These are phyloP conservation scores for Pythium biforme DNA, from an alignment of 352 stramenopile genomes.

Conservation along the genomic window DNA sequence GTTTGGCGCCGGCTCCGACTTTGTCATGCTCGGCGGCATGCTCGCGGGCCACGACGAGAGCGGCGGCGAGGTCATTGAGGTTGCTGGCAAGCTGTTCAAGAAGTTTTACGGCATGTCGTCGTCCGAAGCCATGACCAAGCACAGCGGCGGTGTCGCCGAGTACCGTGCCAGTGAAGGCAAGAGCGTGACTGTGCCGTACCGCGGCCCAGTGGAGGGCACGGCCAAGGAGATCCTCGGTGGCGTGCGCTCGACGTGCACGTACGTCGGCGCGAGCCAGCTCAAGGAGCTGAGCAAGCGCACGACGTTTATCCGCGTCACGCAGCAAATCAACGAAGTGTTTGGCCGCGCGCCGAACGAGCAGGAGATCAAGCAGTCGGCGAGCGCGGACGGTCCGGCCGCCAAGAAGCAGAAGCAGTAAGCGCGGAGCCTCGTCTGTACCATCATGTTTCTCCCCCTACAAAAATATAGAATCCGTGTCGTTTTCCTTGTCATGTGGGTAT, in stretches of 20 bases:
- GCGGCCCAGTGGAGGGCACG: slow-evolving; percentile 72
- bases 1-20: slow-evolving; percentile 90
- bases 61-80: slow-evolving; percentile 80
- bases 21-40: slow-evolving; percentile 93
- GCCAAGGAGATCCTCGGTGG: slow-evolving; percentile 91
- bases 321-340: slow-evolving; percentile 93
- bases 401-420: slow-evolving; percentile 62
- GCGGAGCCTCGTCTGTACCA: neutral
- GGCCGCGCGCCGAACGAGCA: slow-evolving; percentile 77
- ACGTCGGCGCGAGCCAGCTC: slow-evolving; percentile 86
- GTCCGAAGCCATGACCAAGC: slow-evolving; percentile 91
- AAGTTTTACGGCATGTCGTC: slow-evolving; percentile 94
- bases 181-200: slow-evolving; percentile 88
- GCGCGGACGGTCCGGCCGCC: slow-evolving; percentile 25
- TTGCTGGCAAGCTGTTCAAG: slow-evolving; percentile 75
- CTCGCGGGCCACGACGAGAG: slow-evolving; percentile 90
- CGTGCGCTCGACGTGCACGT: slow-evolving; percentile 92
- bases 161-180: slow-evolving; percentile 92
- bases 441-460: neutral
- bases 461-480: neutral
- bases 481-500: too few species aligned
- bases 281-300: slow-evolving; percentile 94
- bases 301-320: slow-evolving; percentile 92
- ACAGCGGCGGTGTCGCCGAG: slow-evolving; percentile 87
- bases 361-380: slow-evolving; percentile 50